phyloP scores from a whole-genome alignment of 2,329 filamentous ascomycete species.

The Trichothecium sympodiale region DNA sequence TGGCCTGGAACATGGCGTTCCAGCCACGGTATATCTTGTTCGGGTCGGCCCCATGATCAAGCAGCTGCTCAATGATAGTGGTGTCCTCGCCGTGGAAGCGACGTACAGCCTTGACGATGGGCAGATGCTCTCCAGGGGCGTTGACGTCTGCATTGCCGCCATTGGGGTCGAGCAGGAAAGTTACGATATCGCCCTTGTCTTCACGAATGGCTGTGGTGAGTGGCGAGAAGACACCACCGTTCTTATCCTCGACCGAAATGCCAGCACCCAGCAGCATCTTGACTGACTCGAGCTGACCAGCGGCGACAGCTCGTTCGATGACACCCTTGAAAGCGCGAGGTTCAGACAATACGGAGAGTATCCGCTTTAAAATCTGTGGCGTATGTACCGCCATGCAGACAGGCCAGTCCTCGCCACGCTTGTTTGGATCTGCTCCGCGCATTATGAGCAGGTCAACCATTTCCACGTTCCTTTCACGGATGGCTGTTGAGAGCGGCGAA shows the following conservation, averaged over 20 bases:
- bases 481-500: constrained; percentile 56
- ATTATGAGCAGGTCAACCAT: constrained; percentile 47
- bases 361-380: constrained; percentile 45
- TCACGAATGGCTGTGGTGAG: constrained; percentile 58
- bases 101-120: constrained; percentile 58
- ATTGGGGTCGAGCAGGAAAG: constrained; percentile 48
- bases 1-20: constrained; percentile 54
- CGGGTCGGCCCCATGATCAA: constrained; percentile 53
- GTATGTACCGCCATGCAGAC: constrained; percentile 56
- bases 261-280: constrained; percentile 54
- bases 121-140: constrained; percentile 57
- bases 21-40: constrained; percentile 58
- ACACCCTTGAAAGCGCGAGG: constrained; percentile 54
- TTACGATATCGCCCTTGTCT: constrained; percentile 47
- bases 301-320: constrained; percentile 56
- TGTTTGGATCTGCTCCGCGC: constrained; percentile 48
- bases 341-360: constrained; percentile 46
- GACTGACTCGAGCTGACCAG: constrained; percentile 55
- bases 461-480: constrained; percentile 46
- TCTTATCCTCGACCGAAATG: constrained; percentile 59
- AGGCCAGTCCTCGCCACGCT: constrained; percentile 60
- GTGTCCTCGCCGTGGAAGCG: constrained; percentile 43
- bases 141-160: constrained; percentile 47
- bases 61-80: constrained; percentile 50
- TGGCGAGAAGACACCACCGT: constrained; percentile 60